Conservation (phyloP, 208 protist genomes). For the Leishmania mexicana region DNA sequence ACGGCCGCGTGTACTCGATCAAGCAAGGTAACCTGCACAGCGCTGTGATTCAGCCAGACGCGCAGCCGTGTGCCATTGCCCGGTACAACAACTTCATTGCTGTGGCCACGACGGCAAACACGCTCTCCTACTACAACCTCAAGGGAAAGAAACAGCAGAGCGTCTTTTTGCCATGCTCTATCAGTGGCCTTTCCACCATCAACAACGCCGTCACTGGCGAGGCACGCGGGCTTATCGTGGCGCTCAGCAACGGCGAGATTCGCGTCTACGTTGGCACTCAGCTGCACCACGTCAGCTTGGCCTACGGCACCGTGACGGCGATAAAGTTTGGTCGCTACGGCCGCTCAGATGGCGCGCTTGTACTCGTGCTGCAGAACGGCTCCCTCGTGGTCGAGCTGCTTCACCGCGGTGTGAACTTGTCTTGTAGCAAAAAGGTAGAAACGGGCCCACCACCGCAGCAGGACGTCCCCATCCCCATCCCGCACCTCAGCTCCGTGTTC, state of each 20-base stretch:
- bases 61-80: slow-evolving; percentile 79
- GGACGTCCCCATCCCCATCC: slow-evolving; percentile 92
- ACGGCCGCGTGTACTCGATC: slow-evolving; percentile 93
- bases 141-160: slow-evolving; percentile 88
- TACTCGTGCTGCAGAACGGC: slow-evolving; percentile 88
- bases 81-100: slow-evolving; percentile 87
- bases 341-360: slow-evolving; percentile 89
- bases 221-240: slow-evolving; percentile 86
- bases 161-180: slow-evolving; percentile 70
- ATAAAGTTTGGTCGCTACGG: slow-evolving; percentile 94
- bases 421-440: slow-evolving; percentile 29
- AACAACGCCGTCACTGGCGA: slow-evolving; percentile 54
- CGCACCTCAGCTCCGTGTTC: slow-evolving; percentile 94
- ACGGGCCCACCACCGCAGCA: slow-evolving; percentile 88
- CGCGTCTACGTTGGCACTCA: slow-evolving; percentile 91
- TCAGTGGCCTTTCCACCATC: slow-evolving; percentile 79
- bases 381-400: slow-evolving; percentile 93
- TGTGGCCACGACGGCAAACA: slow-evolving; percentile 88
- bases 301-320: slow-evolving; percentile 76
- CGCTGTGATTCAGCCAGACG: slow-evolving; percentile 90
- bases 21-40: slow-evolving; percentile 85
- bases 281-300: slow-evolving; percentile 82
- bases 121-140: slow-evolving; percentile 90
- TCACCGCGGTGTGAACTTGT: slow-evolving; percentile 80
- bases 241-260: slow-evolving; percentile 89